phyloP scores from a whole-genome alignment of 352 stramenopile species.

The Phytopythium mirpurense region DNA sequence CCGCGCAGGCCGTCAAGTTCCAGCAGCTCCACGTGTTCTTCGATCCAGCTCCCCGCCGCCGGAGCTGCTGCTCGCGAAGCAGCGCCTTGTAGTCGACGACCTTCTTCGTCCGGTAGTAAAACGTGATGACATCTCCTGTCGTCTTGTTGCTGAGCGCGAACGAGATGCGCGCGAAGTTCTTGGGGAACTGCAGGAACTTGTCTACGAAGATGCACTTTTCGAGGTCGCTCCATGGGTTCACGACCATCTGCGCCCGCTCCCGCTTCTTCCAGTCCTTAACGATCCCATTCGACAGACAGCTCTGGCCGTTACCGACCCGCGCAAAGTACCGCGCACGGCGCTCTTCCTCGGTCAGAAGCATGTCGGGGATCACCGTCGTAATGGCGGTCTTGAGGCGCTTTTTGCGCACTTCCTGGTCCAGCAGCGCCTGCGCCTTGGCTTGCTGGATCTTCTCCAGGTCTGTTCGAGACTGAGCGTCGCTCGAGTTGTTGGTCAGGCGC shows the following conservation, averaged over 20 bases:
- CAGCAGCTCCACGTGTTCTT: conserved; percentile 90
- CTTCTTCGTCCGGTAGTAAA: conserved; percentile 99
- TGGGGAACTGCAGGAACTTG: conserved; percentile 98
- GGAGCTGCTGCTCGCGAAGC: conserved; percentile 84
- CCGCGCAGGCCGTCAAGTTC: conserved; percentile 76
- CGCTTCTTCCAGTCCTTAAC: conserved; percentile 56
- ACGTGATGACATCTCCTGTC: conserved; percentile 94
- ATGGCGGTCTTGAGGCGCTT: conserved; percentile 82
- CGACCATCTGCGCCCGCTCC: conserved; percentile 63
- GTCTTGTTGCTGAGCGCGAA: conserved; percentile 94
- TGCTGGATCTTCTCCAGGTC: conserved; percentile 84
- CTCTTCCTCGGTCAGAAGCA: conserved; percentile 64
- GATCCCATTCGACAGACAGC: conserved; percentile 60
- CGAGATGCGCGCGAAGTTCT: conserved; percentile 98
- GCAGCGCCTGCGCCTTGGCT: conserved; percentile 59
- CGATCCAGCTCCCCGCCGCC: conserved; percentile 68
- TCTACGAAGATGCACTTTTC: conserved; percentile 99
- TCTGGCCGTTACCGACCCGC: conserved; percentile 47
- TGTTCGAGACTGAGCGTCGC: conserved; percentile 58
- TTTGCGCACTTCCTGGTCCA: conserved; percentile 79
- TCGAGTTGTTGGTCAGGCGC: conserved; percentile 84
- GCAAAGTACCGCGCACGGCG: conserved; percentile 47
- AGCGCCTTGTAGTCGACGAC: conserved; percentile 96
- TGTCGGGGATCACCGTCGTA: conserved; percentile 79
- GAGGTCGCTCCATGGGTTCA: conserved; percentile 97